Conservation (phyloP, 2,329 filamentous ascomycete species). For the Diaporthe capsici region DNA sequence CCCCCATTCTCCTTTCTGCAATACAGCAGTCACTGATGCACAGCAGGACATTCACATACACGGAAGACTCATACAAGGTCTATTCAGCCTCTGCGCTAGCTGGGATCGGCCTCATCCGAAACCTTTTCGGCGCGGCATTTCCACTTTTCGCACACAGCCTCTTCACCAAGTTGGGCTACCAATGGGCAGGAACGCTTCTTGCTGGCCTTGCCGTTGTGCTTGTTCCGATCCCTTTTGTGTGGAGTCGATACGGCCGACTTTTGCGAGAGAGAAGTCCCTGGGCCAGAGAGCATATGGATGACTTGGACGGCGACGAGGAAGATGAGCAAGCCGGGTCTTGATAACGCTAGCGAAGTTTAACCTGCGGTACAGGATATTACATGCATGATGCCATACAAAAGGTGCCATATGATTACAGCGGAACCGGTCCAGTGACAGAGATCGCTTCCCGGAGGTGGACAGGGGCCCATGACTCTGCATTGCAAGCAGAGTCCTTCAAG, state of each 20-base stretch:
- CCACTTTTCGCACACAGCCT: slow-evolving; percentile 55
- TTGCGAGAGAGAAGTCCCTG: slow-evolving; percentile 48
- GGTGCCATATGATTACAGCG: too few species aligned
- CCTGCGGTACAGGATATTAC: neutral
- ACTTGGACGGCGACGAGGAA: slow-evolving; percentile 40
- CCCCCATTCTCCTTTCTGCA: neutral
- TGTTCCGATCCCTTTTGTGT: slow-evolving; percentile 51
- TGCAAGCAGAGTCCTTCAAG: neutral
- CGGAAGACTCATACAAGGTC: slow-evolving; percentile 62
- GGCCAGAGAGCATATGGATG: slow-evolving; percentile 47
- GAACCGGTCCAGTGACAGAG: neutral
- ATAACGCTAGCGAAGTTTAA: accelerated
- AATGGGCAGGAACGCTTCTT: slow-evolving; percentile 54
- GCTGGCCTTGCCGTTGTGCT: slow-evolving; percentile 53
- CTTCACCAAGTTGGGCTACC: slow-evolving; percentile 52
- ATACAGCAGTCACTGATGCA: neutral
- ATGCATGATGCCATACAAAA: neutral
- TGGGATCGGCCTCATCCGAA: slow-evolving; percentile 56
- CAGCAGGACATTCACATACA: slow-evolving; percentile 58
- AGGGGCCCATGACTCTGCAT: neutral
- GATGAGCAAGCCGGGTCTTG: neutral
- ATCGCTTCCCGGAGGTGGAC: too few species aligned
- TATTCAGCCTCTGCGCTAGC: slow-evolving; percentile 58
- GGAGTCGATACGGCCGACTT: slow-evolving; percentile 45
- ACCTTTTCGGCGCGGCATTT: slow-evolving; percentile 55